Evolutionary conservation across 2,329 filamentous ascomycete genomes (phyloP).

Genomic region (Tricladium varicosporioides): DNA sequence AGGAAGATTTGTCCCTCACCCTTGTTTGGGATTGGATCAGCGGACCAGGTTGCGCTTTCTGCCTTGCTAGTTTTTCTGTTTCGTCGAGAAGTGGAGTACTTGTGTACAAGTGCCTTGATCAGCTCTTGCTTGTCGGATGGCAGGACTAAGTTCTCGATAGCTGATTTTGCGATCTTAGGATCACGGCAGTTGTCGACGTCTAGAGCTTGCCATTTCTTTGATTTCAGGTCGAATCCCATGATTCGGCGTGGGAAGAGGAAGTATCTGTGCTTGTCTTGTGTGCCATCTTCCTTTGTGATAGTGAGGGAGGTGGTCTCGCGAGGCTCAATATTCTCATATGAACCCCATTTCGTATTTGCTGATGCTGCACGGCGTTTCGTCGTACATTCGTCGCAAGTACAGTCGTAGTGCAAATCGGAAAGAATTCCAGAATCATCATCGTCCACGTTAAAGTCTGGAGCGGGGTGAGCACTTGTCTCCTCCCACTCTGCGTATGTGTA

Average conservation of each 20-base stretch:
- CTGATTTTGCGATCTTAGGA: slow-evolving; percentile 19
- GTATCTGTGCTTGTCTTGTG: slow-evolving; percentile 16
- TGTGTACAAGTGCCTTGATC: slow-evolving; percentile 25
- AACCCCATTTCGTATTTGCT: slow-evolving; percentile 20
- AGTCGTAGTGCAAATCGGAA: slow-evolving; percentile 22
- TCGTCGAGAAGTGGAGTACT: slow-evolving; percentile 14
- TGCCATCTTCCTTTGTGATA: slow-evolving; percentile 3
- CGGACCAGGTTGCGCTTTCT: slow-evolving; percentile 14
- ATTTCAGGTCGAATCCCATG: slow-evolving; percentile 25
- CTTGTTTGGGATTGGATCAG: slow-evolving; percentile 23
- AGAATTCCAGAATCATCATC: slow-evolving; percentile 22
- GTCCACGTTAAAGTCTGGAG: slow-evolving; percentile 20
- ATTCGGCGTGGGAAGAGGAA: slow-evolving; percentile 23
- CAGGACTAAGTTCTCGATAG: slow-evolving; percentile 23
- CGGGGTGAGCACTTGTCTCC: slow-evolving; percentile 19
- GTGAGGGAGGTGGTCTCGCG: slow-evolving; percentile 15
- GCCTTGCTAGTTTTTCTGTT: slow-evolving; percentile 11
- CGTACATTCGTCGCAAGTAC: slow-evolving; percentile 17
- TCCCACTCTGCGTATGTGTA: slow-evolving; percentile 25
- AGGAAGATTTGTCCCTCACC: slow-evolving; percentile 27
- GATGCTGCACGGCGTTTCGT: slow-evolving; percentile 21
- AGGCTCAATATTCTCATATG: slow-evolving; percentile 23
- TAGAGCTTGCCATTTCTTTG: slow-evolving; percentile 24
- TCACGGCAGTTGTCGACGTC: slow-evolving; percentile 22
- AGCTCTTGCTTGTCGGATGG: slow-evolving; percentile 20